Conservation (phyloP, 2,329 filamentous ascomycete species). For the Scedosporium apiospermum region DNA sequence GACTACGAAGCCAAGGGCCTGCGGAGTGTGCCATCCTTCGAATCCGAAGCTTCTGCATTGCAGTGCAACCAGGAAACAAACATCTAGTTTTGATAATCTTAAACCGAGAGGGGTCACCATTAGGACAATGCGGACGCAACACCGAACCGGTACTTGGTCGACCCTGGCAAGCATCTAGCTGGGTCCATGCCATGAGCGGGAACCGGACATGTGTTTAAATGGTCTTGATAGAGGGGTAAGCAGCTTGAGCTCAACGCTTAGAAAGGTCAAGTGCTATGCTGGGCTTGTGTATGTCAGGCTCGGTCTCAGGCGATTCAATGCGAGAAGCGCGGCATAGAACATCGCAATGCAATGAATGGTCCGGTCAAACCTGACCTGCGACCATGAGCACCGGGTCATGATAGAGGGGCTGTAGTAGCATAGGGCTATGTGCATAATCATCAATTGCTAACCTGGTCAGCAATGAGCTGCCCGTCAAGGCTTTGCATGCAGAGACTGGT, state of each 20-base stretch:
- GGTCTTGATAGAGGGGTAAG: not conserved
- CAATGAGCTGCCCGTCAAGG: too few relatives aligned
- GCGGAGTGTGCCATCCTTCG: too few relatives aligned
- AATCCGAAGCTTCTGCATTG: not conserved
- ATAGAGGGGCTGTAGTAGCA: too few relatives aligned
- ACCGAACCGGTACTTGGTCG: not conserved
- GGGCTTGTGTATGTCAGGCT: not conserved
- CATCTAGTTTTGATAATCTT: not conserved
- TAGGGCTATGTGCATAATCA: too few relatives aligned
- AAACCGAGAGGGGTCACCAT: not conserved
- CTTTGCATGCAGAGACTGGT: too few relatives aligned
- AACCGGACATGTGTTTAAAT: not conserved
- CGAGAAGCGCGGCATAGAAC: conserved; percentile 47
- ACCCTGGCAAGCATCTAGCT: not conserved
- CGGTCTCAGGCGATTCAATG: conserved; percentile 31
- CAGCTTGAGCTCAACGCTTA: not conserved
- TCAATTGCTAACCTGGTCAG: too few relatives aligned
- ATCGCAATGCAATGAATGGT: too few relatives aligned
- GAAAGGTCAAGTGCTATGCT: not conserved
- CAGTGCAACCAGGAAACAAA: not conserved
- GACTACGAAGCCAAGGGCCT: too few relatives aligned
- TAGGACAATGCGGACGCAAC: not conserved
- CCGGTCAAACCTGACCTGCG: too few relatives aligned
- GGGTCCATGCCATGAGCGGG: not conserved
- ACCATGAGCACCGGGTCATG: conserved; percentile 17